A percentile compares a stretch with the other conserved stretches of the same genome.
phyloP scores from a whole-genome alignment of 2,329 filamentous ascomycete genomes.

The Apiospora saccharicola region DNA sequence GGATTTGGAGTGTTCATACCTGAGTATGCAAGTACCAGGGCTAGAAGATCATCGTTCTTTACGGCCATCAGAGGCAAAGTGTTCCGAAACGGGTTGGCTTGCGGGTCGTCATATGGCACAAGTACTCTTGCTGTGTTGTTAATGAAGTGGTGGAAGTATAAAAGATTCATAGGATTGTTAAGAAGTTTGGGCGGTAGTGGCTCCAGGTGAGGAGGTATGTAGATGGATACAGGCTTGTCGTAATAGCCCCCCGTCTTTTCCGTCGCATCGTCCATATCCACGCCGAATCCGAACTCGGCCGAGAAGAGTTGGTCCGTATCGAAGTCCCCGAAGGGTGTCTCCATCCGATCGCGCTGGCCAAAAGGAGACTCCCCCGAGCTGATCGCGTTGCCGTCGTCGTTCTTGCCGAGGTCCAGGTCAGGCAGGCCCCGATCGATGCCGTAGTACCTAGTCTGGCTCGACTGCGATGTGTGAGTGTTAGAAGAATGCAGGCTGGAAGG shows the following conservation, averaged over 20 bases:
- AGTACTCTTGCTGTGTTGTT: conserved; percentile 76
- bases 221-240: conserved; percentile 69
- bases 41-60: conserved; percentile 74
- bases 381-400: conserved; percentile 75
- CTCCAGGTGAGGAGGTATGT: conserved; percentile 56
- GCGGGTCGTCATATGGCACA: conserved; percentile 58
- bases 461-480: conserved; percentile 33
- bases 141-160: conserved; percentile 67
- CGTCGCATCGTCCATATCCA: conserved; percentile 56
- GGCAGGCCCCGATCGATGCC: conserved; percentile 75
- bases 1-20: conserved; percentile 39
- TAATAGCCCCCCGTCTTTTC: conserved; percentile 74
- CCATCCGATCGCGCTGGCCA: conserved; percentile 38
- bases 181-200: conserved; percentile 60
- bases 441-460: conserved; percentile 59
- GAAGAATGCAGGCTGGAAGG: conserved; percentile 37
- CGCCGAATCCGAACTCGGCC: conserved; percentile 56
- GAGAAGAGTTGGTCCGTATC: conserved; percentile 42
- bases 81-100: conserved; percentile 61
- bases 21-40: conserved; percentile 80
- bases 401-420: conserved; percentile 74
- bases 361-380: conserved; percentile 46
- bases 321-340: conserved; percentile 42
- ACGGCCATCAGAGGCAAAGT: conserved; percentile 69
- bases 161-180: conserved; percentile 81